Base-by-base conservation (phyloP, 805 yeast species). In the Monosporozyma unispora region DNA sequence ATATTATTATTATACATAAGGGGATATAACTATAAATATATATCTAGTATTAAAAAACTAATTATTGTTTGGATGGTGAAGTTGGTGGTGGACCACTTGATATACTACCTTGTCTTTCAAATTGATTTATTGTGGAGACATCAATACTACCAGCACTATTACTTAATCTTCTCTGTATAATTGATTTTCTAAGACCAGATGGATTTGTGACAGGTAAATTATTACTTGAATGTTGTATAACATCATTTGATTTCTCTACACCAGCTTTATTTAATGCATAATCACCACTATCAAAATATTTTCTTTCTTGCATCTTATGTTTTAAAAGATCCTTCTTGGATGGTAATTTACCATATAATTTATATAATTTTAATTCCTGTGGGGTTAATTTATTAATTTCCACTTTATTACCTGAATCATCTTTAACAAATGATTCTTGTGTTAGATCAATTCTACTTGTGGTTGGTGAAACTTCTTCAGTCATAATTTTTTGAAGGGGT, bases 201-300 rank as follows among this genome's bases (percentile, higher is more conserved):
- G 69, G 69, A 46, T 66, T 65, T n/a, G 68, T 63, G 8, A 64
- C 61, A 1, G 69, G 69, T 19, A 62, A 46, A 49, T 60, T 64
- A 48, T 64, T 64, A 44, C 54, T 61, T 41, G 64, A 61, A 44
- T 57, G 54, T 3, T 54, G 50, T 19, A 53, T 54, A 23, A 61
- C 52, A 23, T 59, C 64, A 44, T 60, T 62, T 3, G 58, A 48
- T 27, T 58, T 67, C 11, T 56, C 51, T 11, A 72, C 71, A 7
- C 87, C 87, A 2, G 81, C 86, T 64, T 74, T 82, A 57, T 81
- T 85, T 76, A 89, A 77, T 10, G 96, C 96, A 66, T 89, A 89
- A 68, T 89, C 97, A 9, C 96, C 96, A 53, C 95, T 84, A 62
- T 89, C 97, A 61, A 89, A 90, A 67, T 85, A 89, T 70, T 88